Conservation (phyloP, 2,329 filamentous ascomycete genomes). For the Niveomyces coronatus region DNA sequence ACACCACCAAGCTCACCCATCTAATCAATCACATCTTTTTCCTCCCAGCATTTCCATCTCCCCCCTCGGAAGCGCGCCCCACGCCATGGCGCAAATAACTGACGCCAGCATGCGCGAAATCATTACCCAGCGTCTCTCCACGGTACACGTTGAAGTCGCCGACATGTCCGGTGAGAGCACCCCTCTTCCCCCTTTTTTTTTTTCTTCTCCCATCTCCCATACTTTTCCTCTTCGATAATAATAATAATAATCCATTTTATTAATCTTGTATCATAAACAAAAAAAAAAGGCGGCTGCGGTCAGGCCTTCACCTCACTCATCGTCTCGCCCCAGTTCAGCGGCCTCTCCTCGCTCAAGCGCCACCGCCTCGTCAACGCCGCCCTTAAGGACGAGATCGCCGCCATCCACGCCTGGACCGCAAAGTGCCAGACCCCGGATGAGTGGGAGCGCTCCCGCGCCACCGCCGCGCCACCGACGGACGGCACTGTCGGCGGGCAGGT, state of each 20-base stretch:
- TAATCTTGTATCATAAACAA: background rate
- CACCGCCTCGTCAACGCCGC: conserved; percentile 78
- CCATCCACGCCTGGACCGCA: conserved; percentile 90
- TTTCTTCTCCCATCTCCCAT: background rate
- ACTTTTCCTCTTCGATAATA: conserved; percentile 1
- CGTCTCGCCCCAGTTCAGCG: conserved; percentile 56
- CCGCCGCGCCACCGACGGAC: conserved; percentile 29
- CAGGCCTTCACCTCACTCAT: conserved; percentile 50
- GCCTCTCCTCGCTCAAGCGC: conserved; percentile 68
- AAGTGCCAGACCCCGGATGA: conserved; percentile 89
- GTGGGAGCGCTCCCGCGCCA: conserved; percentile 57
- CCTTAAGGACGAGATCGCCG: conserved; percentile 78
- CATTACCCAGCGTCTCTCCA: conserved; percentile 59
- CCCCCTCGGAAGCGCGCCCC: background rate
- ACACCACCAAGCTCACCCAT: conserved; percentile 12
- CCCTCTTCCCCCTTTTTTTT: background rate
- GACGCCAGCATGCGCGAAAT: conserved; percentile 59
- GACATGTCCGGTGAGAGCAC: conserved; percentile 71
- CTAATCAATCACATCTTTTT: conserved; percentile 28
- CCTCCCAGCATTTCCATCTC: background rate
- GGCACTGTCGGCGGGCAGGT: conserved; percentile 35
- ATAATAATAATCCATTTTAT: background rate
- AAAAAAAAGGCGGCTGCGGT: conserved; percentile 45
- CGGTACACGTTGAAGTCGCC: conserved; percentile 74
- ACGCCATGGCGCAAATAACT: conserved; percentile 53